Conservation (phyloP, 495 filamentous ascomycete genomes). For the Penicillium samsonianum region DNA sequence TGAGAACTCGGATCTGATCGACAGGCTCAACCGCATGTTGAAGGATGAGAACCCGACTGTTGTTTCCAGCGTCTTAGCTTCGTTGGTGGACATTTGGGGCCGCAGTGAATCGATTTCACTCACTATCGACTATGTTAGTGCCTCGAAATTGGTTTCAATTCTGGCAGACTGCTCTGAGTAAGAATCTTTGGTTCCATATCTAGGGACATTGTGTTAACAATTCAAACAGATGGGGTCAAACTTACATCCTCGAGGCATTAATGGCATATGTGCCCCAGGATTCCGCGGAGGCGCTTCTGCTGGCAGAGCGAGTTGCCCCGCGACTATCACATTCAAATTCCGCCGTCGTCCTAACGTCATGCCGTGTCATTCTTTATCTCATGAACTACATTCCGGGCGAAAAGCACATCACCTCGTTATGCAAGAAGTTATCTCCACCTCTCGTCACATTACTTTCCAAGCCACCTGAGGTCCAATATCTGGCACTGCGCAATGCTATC, state of each 20-base stretch:
- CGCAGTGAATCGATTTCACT: conserved; percentile 95
- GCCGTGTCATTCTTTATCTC: conserved; percentile 92
- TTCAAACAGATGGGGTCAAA: conserved; percentile 87
- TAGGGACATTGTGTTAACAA: conserved; percentile 27
- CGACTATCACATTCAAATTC: conserved; percentile 96
- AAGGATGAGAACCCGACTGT: conserved; percentile 97
- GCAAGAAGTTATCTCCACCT: conserved; percentile 91
- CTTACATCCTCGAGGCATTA: conserved; percentile 95
- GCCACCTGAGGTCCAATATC: conserved; percentile 95
- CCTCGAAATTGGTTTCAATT: conserved; percentile 96
- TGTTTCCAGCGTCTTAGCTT: conserved; percentile 88
- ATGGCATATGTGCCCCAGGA: conserved; percentile 99
- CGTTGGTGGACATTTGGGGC: conserved; percentile 98
- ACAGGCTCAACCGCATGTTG: conserved; percentile 84
- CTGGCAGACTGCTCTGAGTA: conserved; percentile 96
- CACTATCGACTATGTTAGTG: conserved; percentile 95
- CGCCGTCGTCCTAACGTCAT: conserved; percentile 92
- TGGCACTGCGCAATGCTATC: conserved; percentile 91
- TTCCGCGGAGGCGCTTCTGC: conserved; percentile 76
- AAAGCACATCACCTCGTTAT: conserved; percentile 85
- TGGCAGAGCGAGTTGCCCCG: conserved; percentile 91
- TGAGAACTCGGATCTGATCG: conserved; percentile 88
- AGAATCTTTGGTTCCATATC: conserved; percentile 29
- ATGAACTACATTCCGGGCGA: conserved; percentile 99
- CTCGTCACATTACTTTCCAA: conserved; percentile 95